Evolutionary conservation across 2,329 filamentous ascomycete genomes (phyloP), one percentile per base, ranked within the genome.

Genomic region (Aspergillus piperis): DNA sequence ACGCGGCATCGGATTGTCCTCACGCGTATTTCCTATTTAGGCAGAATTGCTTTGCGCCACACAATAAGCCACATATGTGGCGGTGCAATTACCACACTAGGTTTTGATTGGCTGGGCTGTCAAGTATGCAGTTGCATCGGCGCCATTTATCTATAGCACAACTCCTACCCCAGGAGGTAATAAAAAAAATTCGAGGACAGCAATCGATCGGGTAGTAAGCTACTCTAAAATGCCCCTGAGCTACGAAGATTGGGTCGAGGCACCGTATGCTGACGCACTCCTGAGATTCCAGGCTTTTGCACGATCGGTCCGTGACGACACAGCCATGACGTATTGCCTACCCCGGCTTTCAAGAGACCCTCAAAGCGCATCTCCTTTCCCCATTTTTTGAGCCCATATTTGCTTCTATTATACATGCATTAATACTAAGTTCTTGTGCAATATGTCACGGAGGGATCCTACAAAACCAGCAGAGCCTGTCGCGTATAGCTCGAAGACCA

Each of bases 11-110:
- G 39, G 59, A n/a, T 57, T 54, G 56, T 58, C 11, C 42, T 48
- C 50, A 62, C 64, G 64, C 64, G 64, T 65, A 59, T 59, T 57
- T 60, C 60, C 59, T 36, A 25, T 54, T 55, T 54, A 19, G 36
- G 60, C 11, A 21, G 8, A 44, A 49, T 59, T 49, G 42, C 49
- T 48, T 57, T 53, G 55, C 63, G 56, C 56, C 60, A 51, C 42
- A 11, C 1, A 32, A 19, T 19, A 21, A 17, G 50, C 23, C 19
- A 17, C 13, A 8, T 8, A 3, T 39, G 42, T 59, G 57, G 57
- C 57, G 51, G 51, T 59, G 42, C n/a, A 3, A 5, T 3, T 6
- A 36, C 38, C 2, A 17, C 17, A 11, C 2, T 19, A 10, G 8
- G 23, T 15, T 6, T 2, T 49, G 25, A 49, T 49, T 49, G 47